Evolutionary conservation across 2,329 filamentous ascomycete genomes (phyloP).

Genomic region (Aspergillus brunneoviolaceus): DNA sequence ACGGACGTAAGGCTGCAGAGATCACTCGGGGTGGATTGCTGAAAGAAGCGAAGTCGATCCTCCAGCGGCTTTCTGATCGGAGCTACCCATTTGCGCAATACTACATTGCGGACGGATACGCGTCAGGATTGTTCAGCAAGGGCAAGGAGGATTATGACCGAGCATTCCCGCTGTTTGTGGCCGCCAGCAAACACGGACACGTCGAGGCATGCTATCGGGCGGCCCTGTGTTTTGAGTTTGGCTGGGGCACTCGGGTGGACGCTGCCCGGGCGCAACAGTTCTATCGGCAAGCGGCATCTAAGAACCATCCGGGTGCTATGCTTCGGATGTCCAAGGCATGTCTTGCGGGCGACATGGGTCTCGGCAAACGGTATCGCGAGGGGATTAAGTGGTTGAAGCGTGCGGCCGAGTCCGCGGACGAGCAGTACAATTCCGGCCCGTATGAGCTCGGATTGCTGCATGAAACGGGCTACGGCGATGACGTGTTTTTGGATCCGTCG

Average conservation of each 20-base stretch:
- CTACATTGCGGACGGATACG: constrained; percentile 91
- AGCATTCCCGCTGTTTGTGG: constrained; percentile 87
- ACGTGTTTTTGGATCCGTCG: constrained; percentile 84
- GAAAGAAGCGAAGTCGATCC: constrained; percentile 82
- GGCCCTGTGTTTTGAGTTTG: constrained; percentile 95
- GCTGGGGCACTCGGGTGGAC: constrained; percentile 91
- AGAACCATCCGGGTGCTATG: constrained; percentile 93
- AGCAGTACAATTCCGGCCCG: constrained; percentile 88
- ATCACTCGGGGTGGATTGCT: constrained; percentile 67
- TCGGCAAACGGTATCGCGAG: constrained; percentile 80
- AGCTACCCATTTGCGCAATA: constrained; percentile 98
- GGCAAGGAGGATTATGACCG: constrained; percentile 88
- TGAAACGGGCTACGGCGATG: constrained; percentile 88
- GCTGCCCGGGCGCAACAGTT: constrained; percentile 91
- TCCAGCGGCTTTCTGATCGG: constrained; percentile 80
- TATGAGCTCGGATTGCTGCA: constrained; percentile 88
- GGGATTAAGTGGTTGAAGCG: constrained; percentile 96
- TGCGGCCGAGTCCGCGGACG: constrained; percentile 82
- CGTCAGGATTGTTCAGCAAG: constrained; percentile 92
- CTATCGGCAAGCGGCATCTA: constrained; percentile 83
- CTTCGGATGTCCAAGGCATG: constrained; percentile 88
- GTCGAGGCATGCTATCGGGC: constrained; percentile 93
- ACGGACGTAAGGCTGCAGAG: constrained; percentile 27
- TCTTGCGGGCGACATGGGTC: constrained; percentile 81
- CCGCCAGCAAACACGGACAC: constrained; percentile 94